These are phyloP conservation scores for Crucihimalaya himalaica DNA, from an alignment of 345 rosid species.

Conservation along the genomic window DNA sequence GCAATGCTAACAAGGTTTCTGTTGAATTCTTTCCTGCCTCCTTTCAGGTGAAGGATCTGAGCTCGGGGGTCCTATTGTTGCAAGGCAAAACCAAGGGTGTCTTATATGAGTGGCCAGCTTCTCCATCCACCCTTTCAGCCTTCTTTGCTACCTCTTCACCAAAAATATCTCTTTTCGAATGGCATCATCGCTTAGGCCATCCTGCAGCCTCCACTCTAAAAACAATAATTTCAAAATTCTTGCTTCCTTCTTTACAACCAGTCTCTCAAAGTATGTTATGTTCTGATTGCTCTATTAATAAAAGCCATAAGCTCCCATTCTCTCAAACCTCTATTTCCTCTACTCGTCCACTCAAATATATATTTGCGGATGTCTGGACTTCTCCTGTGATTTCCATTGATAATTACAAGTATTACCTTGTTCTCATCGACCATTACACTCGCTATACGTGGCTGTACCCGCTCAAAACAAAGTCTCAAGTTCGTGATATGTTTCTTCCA, in stretches of 20 bases:
- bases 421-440: background rate
- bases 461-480: background rate
- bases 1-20: too few relatives aligned
- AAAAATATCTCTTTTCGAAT: fast-evolving
- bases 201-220: background rate
- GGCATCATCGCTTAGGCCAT: background rate
- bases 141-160: background rate
- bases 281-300: background rate
- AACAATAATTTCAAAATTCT: background rate
- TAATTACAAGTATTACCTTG: background rate
- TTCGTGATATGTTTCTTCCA: fast-evolving
- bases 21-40: background rate
- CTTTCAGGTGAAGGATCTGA: too few relatives aligned
- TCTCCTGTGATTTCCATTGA: background rate
- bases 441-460: background rate
- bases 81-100: background rate
- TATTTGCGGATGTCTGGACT: background rate
- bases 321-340: background rate
- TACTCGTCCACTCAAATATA: background rate
- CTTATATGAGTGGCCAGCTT: background rate
- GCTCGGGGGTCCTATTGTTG: too few relatives aligned
- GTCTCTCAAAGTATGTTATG: background rate
- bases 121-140: fast-evolving
- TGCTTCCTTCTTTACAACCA: fast-evolving
- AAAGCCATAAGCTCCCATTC: background rate